phyloP scores from a whole-genome alignment of 225 moss, liverwort and hornwort genomes.

The Lunularia cruciata region DNA sequence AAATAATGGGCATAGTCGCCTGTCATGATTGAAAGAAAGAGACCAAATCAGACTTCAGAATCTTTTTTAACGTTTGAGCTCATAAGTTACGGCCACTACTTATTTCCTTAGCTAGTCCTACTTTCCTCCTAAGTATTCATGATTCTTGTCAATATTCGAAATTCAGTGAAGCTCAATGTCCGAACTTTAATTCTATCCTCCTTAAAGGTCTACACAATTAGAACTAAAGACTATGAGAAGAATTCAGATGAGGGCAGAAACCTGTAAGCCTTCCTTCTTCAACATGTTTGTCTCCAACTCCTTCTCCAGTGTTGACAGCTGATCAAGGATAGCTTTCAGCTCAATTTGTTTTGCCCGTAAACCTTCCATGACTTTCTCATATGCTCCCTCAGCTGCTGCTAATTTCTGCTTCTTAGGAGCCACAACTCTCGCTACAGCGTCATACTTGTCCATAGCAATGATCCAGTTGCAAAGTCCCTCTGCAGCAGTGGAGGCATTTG shows the following conservation, averaged over 20 bases:
- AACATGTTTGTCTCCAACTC: constrained; percentile 79
- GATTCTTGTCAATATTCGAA: too few relatives aligned
- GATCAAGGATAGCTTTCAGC: constrained; percentile 61
- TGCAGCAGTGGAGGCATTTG: constrained; percentile 86
- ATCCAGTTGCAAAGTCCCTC: constrained; percentile 98
- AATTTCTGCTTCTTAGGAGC: constrained; percentile 77
- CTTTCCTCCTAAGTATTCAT: too few relatives aligned
- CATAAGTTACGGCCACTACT: too few relatives aligned
- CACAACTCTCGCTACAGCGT: constrained; percentile 74
- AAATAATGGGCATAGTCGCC: too few relatives aligned
- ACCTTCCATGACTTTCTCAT: constrained; percentile 65
- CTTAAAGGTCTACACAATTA: background rate
- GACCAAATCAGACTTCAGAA: too few relatives aligned
- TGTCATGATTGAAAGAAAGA: too few relatives aligned
- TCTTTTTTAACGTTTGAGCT: too few relatives aligned
- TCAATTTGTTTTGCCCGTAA: constrained; percentile 69
- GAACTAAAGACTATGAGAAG: background rate
- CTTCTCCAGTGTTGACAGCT: constrained; percentile 75
- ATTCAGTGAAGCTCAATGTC: too few relatives aligned
- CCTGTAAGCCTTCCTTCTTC: constrained; percentile 86
- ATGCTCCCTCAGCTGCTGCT: constrained; percentile 57
- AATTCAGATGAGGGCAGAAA: too few relatives aligned
- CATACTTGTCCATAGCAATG: constrained; percentile 90
- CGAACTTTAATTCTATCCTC: too few relatives aligned
- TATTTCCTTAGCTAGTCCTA: too few relatives aligned